Conservation (phyloP, 192 early-diverging fungal genomes). For the Backusella parvicylindrica region DNA sequence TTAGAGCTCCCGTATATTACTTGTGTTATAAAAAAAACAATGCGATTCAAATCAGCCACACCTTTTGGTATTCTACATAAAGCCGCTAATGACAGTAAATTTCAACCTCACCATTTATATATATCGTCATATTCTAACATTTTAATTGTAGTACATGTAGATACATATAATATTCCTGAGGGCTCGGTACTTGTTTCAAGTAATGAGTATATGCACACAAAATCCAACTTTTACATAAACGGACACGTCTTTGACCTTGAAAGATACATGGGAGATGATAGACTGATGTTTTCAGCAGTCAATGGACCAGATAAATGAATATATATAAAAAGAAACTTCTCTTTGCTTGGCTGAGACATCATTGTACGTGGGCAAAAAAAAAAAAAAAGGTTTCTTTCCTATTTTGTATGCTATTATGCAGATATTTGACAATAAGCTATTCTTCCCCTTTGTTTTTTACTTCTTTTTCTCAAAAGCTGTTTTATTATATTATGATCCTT, state of each 20-base stretch:
- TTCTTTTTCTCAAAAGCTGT: no score
- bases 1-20: conserved; percentile 11
- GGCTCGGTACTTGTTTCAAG: conserved; percentile 39
- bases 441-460: no score
- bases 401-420: no score
- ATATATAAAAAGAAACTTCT: no score
- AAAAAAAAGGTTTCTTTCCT: no score
- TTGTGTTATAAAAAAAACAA: conserved; percentile 6
- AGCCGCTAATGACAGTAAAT: conserved; percentile 11
- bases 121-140: no score
- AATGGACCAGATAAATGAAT: no score
- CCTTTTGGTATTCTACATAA: conserved; percentile 15
- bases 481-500: no score
- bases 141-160: conserved; percentile 15
- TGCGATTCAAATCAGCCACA: conserved; percentile 4
- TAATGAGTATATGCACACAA: conserved; percentile 43
- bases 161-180: not conserved
- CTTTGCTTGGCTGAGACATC: no score
- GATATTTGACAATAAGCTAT: no score
- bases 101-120: no score
- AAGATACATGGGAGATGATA: conserved; percentile 18
- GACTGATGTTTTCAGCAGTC: not conserved
- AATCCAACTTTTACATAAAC: conserved; percentile 26
- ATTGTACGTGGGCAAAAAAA: no score
- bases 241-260: conserved; percentile 48